These are phyloP conservation scores for Leccinum truebloodii DNA, from an alignment of 768 basidiomycete genomes.

Conservation along the genomic window DNA sequence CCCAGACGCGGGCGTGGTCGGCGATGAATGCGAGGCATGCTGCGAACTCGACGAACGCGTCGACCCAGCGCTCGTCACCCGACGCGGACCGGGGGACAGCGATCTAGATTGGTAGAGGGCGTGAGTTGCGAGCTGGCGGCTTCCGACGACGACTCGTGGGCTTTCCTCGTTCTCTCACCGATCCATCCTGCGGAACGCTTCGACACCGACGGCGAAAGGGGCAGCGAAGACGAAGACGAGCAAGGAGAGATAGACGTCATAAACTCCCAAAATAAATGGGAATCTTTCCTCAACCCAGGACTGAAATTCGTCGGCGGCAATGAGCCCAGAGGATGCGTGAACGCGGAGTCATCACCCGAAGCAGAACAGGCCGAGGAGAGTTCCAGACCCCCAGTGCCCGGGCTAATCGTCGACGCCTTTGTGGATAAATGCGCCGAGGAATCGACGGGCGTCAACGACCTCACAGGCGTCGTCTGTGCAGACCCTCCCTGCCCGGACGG, in stretches of 20 bases:
- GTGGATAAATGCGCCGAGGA: neutral
- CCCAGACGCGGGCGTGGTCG: constrained; percentile 8
- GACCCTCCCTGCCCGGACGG: constrained; percentile 4
- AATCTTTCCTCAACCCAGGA: constrained; percentile 20
- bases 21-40: constrained; percentile 9
- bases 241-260: constrained; percentile 16
- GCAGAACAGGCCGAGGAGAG: neutral
- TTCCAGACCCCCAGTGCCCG: no score
- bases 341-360: constrained; percentile 5
- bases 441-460: constrained; percentile 8
- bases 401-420: neutral
- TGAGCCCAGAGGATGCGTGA: constrained; percentile 5
- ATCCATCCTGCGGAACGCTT: constrained; percentile 1
- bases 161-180: constrained; percentile 8
- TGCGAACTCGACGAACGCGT: constrained; percentile 13
- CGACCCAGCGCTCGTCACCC: constrained; percentile 5
- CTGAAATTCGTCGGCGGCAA: constrained; percentile 9
- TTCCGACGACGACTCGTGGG: constrained; percentile 1
- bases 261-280: constrained; percentile 31
- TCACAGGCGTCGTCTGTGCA: constrained; percentile 14
- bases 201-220: constrained; percentile 18
- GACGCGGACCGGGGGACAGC: constrained; percentile 15
- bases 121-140: neutral
- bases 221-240: constrained; percentile 15
- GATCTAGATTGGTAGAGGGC: constrained; percentile 16